A percentile compares a stretch with the other conserved stretches of the same genome.
phyloP scores from a whole-genome alignment of 257 asterid genomes.

The Scutellaria baicalensis region DNA sequence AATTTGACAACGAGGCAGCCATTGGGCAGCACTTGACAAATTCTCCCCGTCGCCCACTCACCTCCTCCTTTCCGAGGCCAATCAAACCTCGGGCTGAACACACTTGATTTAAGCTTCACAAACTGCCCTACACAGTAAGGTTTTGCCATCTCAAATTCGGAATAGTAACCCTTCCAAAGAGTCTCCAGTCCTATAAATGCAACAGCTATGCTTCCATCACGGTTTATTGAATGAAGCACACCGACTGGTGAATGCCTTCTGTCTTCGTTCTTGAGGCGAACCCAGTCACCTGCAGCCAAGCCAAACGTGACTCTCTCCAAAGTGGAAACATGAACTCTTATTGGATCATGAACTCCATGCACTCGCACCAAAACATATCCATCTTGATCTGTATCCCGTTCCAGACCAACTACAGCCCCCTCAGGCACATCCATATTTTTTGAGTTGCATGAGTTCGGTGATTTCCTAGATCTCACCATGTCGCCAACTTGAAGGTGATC shows the following conservation, averaged over 20 bases:
- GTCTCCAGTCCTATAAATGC: constrained; percentile 71
- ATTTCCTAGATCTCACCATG: constrained; percentile 71
- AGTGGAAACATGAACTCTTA: constrained; percentile 50
- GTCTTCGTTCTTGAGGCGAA: constrained; percentile 49
- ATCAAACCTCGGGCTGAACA: constrained; percentile 63
- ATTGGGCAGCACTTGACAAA: constrained; percentile 59
- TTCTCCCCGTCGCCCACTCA: constrained; percentile 62
- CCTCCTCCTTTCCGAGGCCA: constrained; percentile 69
- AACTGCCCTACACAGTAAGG: constrained; percentile 62
- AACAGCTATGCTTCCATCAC: constrained; percentile 59
- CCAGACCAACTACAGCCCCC: constrained; percentile 71
- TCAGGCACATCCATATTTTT: constrained; percentile 66
- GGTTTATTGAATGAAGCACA: constrained; percentile 52
- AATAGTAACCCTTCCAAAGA: constrained; percentile 58
- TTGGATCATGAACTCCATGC: constrained; percentile 66
- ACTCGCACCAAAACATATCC: constrained; percentile 74
- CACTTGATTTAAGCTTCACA: constrained; percentile 48
- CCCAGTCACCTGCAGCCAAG: constrained; percentile 84
- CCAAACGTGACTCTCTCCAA: constrained; percentile 76
- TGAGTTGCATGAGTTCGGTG: constrained; percentile 51
- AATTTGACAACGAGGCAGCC: constrained; percentile 75
- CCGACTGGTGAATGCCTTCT: constrained; percentile 70
- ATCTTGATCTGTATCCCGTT: constrained; percentile 51
- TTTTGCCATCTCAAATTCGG: constrained; percentile 80
- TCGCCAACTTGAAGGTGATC: constrained; percentile 77